A percentile compares a stretch with the other conserved stretches of the same genome.
These are phyloP conservation scores for Leishmania aethiopica DNA, from an alignment of 208 protist species.

Conservation along the genomic window DNA sequence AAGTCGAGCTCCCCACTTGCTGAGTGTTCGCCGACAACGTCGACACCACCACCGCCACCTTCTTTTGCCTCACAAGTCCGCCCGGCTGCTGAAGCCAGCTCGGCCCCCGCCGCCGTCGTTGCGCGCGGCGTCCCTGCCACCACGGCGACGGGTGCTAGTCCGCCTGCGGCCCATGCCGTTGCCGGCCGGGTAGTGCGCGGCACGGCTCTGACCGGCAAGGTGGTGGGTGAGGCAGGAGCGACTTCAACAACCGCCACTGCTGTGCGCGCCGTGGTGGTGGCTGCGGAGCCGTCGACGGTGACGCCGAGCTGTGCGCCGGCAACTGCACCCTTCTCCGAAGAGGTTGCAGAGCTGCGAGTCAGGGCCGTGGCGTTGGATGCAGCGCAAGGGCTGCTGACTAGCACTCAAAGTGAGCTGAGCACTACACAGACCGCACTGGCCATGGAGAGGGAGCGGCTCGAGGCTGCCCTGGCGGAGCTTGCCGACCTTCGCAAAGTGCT, in stretches of 20 bases:
- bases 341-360: slow-evolving; percentile 21
- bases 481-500: slow-evolving; percentile 14
- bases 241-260: neutral
- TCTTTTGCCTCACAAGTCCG: neutral
- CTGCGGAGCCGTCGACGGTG: neutral
- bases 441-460: slow-evolving; percentile 7
- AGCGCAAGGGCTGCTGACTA: slow-evolving; percentile 21
- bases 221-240: slow-evolving; percentile 1
- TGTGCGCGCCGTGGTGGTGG: slow-evolving; percentile 8
- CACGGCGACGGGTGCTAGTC: neutral
- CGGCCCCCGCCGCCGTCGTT: neutral
- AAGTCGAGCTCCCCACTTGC: neutral
- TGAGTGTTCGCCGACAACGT: neutral
- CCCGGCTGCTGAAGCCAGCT: neutral
- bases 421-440: neutral
- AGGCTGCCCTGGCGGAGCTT: neutral
- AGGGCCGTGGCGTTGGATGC: slow-evolving; percentile 24
- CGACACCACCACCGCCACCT: neutral
- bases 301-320: neutral
- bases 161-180: neutral
- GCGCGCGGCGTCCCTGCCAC: slow-evolving; percentile 12
- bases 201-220: slow-evolving; percentile 19
- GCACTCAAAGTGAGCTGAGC: slow-evolving; percentile 21
- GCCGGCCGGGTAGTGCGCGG: slow-evolving; percentile 12
- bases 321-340: slow-evolving; percentile 7